These are phyloP conservation scores for Bipolaris gigantea DNA, from an alignment of 2,329 filamentous ascomycete species.

Conservation along the genomic window DNA sequence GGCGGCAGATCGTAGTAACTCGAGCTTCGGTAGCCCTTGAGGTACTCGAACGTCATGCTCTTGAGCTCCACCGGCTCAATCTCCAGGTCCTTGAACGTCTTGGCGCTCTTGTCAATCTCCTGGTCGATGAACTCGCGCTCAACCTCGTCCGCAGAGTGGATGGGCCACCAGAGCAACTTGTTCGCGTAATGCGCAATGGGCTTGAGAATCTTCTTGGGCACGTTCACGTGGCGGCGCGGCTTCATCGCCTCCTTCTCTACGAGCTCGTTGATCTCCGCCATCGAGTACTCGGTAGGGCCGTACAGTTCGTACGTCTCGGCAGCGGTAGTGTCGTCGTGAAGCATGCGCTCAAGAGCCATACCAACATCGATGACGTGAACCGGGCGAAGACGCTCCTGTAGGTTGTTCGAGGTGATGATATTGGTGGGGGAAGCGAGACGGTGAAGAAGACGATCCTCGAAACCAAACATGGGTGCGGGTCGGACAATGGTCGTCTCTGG, in stretches of 20 bases:
- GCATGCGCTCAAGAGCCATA: slow-evolving; percentile 83
- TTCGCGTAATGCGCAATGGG: slow-evolving; percentile 75
- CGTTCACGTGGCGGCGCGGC: slow-evolving; percentile 84
- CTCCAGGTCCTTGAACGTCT: slow-evolving; percentile 91
- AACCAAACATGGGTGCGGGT: slow-evolving; percentile 90
- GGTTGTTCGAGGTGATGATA: slow-evolving; percentile 86
- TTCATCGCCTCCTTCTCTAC: slow-evolving; percentile 94
- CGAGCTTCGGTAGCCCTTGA: slow-evolving; percentile 88
- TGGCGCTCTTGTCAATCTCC: slow-evolving; percentile 83
- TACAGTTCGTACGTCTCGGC: slow-evolving; percentile 93
- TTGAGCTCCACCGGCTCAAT: slow-evolving; percentile 87
- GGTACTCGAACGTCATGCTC: slow-evolving; percentile 88
- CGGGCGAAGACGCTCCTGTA: slow-evolving; percentile 87
- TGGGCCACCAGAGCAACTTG: slow-evolving; percentile 85
- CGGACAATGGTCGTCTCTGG: slow-evolving; percentile 97
- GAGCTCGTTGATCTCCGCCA: slow-evolving; percentile 80
- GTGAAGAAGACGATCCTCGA: slow-evolving; percentile 89
- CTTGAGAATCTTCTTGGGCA: slow-evolving; percentile 80
- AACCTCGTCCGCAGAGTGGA: slow-evolving; percentile 79
- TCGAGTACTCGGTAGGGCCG: slow-evolving; percentile 89
- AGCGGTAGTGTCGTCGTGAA: slow-evolving; percentile 86
- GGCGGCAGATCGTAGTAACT: slow-evolving; percentile 92
- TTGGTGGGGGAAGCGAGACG: slow-evolving; percentile 80
- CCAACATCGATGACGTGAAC: slow-evolving; percentile 94
- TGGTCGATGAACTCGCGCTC: slow-evolving; percentile 94